Conservation (phyloP, 2,329 filamentous ascomycete species). For the Mollisia scopiformis region DNA sequence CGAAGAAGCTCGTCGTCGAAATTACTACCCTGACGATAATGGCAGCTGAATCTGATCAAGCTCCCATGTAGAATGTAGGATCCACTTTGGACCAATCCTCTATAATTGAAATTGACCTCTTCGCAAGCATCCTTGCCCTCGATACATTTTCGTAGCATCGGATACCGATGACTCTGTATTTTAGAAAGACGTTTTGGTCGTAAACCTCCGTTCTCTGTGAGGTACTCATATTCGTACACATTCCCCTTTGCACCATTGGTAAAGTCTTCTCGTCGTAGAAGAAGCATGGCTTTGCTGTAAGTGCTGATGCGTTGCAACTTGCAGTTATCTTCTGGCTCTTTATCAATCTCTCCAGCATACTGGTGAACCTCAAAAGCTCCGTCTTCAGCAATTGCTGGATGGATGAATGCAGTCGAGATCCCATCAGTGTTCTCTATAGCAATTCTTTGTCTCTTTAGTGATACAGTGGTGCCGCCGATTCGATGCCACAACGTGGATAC, state of each 20-base stretch:
- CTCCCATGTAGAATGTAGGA: conserved; percentile 56
- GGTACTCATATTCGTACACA: conserved; percentile 53
- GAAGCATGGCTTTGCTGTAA: conserved; percentile 49
- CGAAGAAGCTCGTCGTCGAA: conserved; percentile 58
- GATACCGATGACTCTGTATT: conserved; percentile 39
- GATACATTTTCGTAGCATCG: conserved; percentile 49
- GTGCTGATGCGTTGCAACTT: conserved; percentile 48
- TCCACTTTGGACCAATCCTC: conserved; percentile 54
- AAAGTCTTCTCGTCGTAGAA: conserved; percentile 37
- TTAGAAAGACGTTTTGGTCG: conserved; percentile 24
- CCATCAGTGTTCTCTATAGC: conserved; percentile 51
- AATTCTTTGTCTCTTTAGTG: conserved; percentile 49
- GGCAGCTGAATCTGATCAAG: conserved; percentile 55
- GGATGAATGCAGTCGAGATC: conserved; percentile 50
- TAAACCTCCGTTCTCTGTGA: conserved; percentile 35
- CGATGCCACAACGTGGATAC: conserved; percentile 50
- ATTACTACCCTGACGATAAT: conserved; percentile 55
- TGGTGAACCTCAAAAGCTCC: conserved; percentile 21
- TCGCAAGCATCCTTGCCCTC: conserved; percentile 48
- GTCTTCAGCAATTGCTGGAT: conserved; percentile 13
- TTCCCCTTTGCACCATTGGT: conserved; percentile 43
- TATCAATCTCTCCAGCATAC: conserved; percentile 33
- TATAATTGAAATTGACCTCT: conserved; percentile 53
- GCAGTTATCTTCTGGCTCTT: conserved; percentile 46
- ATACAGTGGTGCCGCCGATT: conserved; percentile 51